Conservation (phyloP, 495 filamentous ascomycete genomes). For the Chaetomium fimeti region DNA sequence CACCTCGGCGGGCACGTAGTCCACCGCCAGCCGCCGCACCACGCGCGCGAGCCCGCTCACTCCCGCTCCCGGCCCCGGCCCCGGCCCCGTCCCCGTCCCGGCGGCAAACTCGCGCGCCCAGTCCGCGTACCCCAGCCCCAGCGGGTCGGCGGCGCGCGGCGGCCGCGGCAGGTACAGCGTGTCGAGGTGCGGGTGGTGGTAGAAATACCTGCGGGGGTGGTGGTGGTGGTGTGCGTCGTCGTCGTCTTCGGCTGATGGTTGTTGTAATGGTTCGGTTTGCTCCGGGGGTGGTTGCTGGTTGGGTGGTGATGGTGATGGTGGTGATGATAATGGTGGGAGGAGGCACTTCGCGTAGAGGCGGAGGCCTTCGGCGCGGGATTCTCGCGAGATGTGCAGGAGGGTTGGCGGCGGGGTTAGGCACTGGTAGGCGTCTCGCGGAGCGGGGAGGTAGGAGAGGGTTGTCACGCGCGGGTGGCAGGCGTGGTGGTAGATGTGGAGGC, state of each 20-base stretch:
- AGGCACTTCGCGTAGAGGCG: constrained; percentile 37
- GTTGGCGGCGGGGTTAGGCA: constrained; percentile 43
- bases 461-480: constrained; percentile 44
- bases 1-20: constrained; percentile 47
- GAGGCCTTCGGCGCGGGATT: constrained; percentile 47
- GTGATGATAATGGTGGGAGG: neutral
- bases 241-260: neutral
- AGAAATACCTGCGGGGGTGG: constrained; percentile 28
- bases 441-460: constrained; percentile 34
- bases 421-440: constrained; percentile 32
- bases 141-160: neutral
- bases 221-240: constrained; percentile 25
- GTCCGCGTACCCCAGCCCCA: constrained; percentile 49
- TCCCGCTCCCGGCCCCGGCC: constrained; percentile 22
- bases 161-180: constrained; percentile 50
- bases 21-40: constrained; percentile 45
- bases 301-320: too few relatives aligned
- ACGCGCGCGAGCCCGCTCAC: constrained; percentile 24
- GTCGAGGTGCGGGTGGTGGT: constrained; percentile 48
- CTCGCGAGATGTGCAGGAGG: constrained; percentile 43
- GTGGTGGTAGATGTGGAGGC: constrained; percentile 50
- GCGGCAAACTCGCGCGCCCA: constrained; percentile 41
- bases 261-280: neutral
- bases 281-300: neutral
- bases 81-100: neutral